Conservation (phyloP, 2,329 filamentous ascomycete species). For the Colletotrichum chrysophilum region DNA sequence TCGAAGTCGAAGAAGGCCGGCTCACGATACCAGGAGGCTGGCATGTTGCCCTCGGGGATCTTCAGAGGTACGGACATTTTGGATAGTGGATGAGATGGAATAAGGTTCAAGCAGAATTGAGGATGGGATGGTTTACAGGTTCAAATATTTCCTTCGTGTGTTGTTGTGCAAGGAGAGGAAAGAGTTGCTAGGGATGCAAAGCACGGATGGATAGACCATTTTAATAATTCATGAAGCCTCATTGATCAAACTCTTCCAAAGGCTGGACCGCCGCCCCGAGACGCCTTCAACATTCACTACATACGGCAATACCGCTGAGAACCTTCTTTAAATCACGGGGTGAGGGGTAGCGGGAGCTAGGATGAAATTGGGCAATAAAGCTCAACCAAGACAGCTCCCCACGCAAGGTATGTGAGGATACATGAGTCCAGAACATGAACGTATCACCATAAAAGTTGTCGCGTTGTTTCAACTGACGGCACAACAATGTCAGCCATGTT, state of each 20-base stretch:
- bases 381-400: not conserved
- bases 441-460: not conserved
- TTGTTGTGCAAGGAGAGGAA: not conserved
- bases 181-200: not conserved
- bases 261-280: not conserved
- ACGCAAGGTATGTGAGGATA: not conserved
- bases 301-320: accelerated
- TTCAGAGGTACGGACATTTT: not conserved
- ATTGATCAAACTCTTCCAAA: not conserved
- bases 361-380: not conserved
- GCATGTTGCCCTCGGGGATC: slow-evolving; percentile 19
- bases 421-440: not conserved
- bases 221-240: not conserved
- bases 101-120: not conserved
- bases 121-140: not conserved
- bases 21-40: slow-evolving; percentile 24
- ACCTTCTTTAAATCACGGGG: accelerated
- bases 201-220: not conserved
- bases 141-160: not conserved
- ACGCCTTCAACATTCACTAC: accelerated
- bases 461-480: not conserved
- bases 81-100: not conserved
- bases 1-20: slow-evolving; percentile 43
- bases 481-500: not conserved
- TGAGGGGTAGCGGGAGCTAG: not conserved